phyloP scores from a whole-genome alignment of 768 basidiomycete genomes.

The Crassisporium funariophilum region DNA sequence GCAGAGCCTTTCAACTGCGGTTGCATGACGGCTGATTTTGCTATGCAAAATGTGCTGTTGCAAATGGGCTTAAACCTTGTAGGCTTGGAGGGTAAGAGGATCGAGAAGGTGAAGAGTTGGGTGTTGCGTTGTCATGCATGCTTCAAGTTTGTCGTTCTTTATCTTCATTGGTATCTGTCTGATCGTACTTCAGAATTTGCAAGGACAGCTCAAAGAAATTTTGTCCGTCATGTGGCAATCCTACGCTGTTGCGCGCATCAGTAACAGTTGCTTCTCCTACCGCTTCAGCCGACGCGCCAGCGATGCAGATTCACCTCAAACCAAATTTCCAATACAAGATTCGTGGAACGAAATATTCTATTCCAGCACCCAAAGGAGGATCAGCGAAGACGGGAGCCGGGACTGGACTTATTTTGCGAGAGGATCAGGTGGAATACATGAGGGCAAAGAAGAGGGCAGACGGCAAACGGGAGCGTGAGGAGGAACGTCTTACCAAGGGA shows the following conservation, averaged over 20 bases:
- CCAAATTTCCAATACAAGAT: constrained; percentile 92
- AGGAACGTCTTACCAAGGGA: constrained; percentile 70
- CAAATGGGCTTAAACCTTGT: constrained; percentile 94
- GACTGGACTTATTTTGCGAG: constrained; percentile 84
- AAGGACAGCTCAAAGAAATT: constrained; percentile 95
- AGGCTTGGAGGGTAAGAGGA: constrained; percentile 86
- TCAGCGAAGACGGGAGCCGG: constrained; percentile 83
- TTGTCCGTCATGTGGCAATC: constrained; percentile 96
- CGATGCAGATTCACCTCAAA: constrained; percentile 90
- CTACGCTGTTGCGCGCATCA: constrained; percentile 87
- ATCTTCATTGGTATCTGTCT: constrained; percentile 1
- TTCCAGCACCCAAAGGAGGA: constrained; percentile 89
- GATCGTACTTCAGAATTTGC: constrained; percentile 67
- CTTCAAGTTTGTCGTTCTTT: constrained; percentile 78
- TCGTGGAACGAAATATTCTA: constrained; percentile 90
- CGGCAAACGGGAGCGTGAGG: constrained; percentile 74
- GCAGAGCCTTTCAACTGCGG: constrained; percentile 61
- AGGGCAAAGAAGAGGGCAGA: constrained; percentile 80
- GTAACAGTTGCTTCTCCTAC: constrained; percentile 78
- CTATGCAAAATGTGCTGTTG: constrained; percentile 96
- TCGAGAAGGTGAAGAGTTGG: constrained; percentile 92
- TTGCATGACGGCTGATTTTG: constrained; percentile 98
- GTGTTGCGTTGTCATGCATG: constrained; percentile 97
- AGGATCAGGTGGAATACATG: constrained; percentile 89
- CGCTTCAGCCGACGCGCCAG: constrained; percentile 60